Evolutionary conservation across 2,329 filamentous ascomycete genomes (phyloP), one percentile per base, ranked within the genome.

Genomic region (Exophiala alcalophila): DNA sequence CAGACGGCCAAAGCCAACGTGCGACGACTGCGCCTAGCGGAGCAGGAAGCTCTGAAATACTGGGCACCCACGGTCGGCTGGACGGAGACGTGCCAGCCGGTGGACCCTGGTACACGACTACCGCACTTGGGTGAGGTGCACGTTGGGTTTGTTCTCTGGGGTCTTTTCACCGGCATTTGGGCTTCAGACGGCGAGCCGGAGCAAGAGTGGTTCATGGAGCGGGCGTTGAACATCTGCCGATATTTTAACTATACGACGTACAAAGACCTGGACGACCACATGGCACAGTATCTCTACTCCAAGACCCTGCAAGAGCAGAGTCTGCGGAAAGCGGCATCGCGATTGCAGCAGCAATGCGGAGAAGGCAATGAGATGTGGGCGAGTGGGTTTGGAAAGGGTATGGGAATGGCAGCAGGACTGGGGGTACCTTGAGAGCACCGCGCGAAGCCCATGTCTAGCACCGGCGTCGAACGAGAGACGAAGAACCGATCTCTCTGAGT

Each of bases 231-330:
- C 25, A 35, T 50, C 4, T 45, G 43, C 31, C 32, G 26, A 14
- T 47, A 47, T 30, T 45, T 50, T 14, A 43, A 33, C 28, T 50
- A 42, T 14, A 20, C 32, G 7, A 48, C 40, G n/a, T 53, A 53
- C 32, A 43, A 50, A 3, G 50, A 48, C 27, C 38, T 53, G 11
- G 19, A 49, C 40, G 37, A 40, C 40, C 50, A 53, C 23, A 50
- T 53, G 46, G 30, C 44, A 19, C 38, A 47, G 15, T 53, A 44
- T 31, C 43, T 53, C 6, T 53, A 53, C 28, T 50, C 50, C 11
- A 46, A 32, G 31, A 31, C 36, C 15, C 27, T 53, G 26, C 43
- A 47, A 19, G 50, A 53, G 23, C 26, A 23, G 16, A 46, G 43
- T 33, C 14, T 53, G n/a, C 39, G 30, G 15, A 47, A 30, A 26